Evolutionary conservation across 768 basidiomycete species (phyloP).

Genomic region (Chlorophyllum brunneum): DNA sequence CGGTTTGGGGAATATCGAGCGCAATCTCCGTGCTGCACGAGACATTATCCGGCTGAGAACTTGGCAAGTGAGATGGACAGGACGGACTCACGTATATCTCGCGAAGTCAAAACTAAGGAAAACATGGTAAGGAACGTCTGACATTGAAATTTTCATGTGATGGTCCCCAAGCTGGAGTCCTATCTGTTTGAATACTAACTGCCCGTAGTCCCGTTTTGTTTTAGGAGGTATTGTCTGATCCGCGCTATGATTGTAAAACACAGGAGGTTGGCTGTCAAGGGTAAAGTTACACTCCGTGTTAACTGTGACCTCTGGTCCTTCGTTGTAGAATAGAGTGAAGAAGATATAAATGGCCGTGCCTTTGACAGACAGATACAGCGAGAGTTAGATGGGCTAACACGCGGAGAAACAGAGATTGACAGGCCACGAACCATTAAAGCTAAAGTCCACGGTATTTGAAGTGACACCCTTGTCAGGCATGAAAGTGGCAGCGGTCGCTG

Average conservation of each 20-base stretch:
- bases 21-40: slow-evolving; percentile 1
- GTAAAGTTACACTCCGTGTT: slow-evolving; percentile 23
- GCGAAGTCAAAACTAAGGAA: slow-evolving; percentile 17
- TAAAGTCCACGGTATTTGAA: slow-evolving; percentile 22
- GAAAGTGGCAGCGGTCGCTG: slow-evolving; percentile 33
- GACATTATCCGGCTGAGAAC: not conserved
- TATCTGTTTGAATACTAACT: slow-evolving; percentile 16
- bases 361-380: slow-evolving; percentile 16
- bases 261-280: slow-evolving; percentile 15
- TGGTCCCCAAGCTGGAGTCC: slow-evolving; percentile 13
- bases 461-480: slow-evolving; percentile 19
- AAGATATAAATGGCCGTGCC: slow-evolving; percentile 37
- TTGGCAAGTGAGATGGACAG: no score
- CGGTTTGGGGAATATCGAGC: not conserved
- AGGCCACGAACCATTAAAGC: slow-evolving; percentile 21
- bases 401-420: not conserved
- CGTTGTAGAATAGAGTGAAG: slow-evolving; percentile 33
- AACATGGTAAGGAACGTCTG: slow-evolving; percentile 8
- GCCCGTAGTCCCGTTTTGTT: slow-evolving; percentile 15
- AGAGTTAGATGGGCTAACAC: not conserved
- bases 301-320: slow-evolving; percentile 18
- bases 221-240: slow-evolving; percentile 10
- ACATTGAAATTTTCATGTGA: slow-evolving; percentile 10
- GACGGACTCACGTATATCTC: slow-evolving; percentile 15
- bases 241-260: slow-evolving; percentile 18